phyloP scores from a whole-genome alignment of 2,329 filamentous ascomycete species.

The Didymella lethalis region DNA sequence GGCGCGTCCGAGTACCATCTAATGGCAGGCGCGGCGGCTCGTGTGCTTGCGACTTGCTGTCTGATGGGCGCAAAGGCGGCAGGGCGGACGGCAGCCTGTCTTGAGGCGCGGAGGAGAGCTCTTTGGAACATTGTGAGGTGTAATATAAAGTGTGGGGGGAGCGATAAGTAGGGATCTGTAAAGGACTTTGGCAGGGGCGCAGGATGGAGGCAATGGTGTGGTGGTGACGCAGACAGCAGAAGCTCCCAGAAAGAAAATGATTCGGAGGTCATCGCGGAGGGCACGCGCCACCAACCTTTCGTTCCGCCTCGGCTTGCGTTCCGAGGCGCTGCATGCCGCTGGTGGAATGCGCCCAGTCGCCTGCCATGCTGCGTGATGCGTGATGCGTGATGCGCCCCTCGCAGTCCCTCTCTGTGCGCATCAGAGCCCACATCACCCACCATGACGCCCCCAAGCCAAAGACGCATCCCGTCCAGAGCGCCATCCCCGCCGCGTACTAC shows the following conservation, averaged over 20 bases:
- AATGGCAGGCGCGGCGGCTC: slow-evolving; percentile 40
- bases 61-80: slow-evolving; percentile 50
- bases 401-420: slow-evolving; percentile 26
- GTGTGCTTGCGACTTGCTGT: slow-evolving; percentile 45
- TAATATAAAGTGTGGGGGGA: slow-evolving; percentile 12
- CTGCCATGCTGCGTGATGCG: slow-evolving; percentile 3
- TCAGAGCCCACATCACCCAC: slow-evolving; percentile 22
- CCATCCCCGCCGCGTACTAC: slow-evolving; percentile 63
- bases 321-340: slow-evolving; percentile 18
- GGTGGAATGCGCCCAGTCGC: no score
- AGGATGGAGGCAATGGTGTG: slow-evolving; percentile 7
- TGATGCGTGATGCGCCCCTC: slow-evolving; percentile 37
- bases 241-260: slow-evolving; percentile 30
- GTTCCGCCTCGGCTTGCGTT: slow-evolving; percentile 33
- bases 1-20: slow-evolving; percentile 60
- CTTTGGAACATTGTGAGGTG: slow-evolving; percentile 58
- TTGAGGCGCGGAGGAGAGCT: slow-evolving; percentile 58
- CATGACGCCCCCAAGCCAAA: slow-evolving; percentile 18
- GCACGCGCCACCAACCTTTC: slow-evolving; percentile 6
- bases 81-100: slow-evolving; percentile 53
- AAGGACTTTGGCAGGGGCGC: background rate
- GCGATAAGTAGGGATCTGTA: slow-evolving; percentile 1
- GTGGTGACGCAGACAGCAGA: slow-evolving; percentile 26
- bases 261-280: slow-evolving; percentile 26
- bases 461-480: slow-evolving; percentile 25